Evolutionary conservation across 306 rosid species (phyloP).

Genomic region (Cicer yamashitae): DNA sequence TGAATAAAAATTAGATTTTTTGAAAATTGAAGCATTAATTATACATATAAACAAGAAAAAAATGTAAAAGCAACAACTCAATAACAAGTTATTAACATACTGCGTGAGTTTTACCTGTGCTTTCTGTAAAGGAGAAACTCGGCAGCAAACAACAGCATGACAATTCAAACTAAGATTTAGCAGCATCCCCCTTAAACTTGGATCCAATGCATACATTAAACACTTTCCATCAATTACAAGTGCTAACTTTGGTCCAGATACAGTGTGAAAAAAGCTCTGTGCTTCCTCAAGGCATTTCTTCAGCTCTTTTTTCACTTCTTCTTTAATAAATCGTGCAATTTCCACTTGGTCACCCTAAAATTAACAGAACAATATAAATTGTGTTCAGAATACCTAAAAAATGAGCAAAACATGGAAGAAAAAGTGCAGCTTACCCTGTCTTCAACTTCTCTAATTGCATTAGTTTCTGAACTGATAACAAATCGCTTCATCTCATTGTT

Average conservation of each 20-base stretch:
- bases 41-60: slow-evolving; percentile 6
- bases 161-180: slow-evolving; percentile 91
- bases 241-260: slow-evolving; percentile 79
- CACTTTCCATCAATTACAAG: slow-evolving; percentile 97
- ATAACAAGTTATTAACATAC: slow-evolving; percentile 17
- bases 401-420: slow-evolving; percentile 27
- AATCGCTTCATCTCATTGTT: slow-evolving; percentile 93
- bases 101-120: slow-evolving; percentile 76
- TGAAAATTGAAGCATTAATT: slow-evolving; percentile 32
- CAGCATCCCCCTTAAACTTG: slow-evolving; percentile 80
- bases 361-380: slow-evolving; percentile 20
- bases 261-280: slow-evolving; percentile 56
- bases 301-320: slow-evolving; percentile 78
- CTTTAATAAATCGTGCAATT: slow-evolving; percentile 83
- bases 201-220: slow-evolving; percentile 94
- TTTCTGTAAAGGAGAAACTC: slow-evolving; percentile 97
- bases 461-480: slow-evolving; percentile 92
- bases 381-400: not conserved
- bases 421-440: slow-evolving; percentile 65
- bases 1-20: slow-evolving; percentile 31
- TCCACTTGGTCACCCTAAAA: slow-evolving; percentile 96
- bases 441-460: slow-evolving; percentile 92
- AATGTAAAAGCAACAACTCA: slow-evolving; percentile 6
- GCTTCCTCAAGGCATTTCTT: slow-evolving; percentile 83
- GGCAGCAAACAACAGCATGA: slow-evolving; percentile 94